Conservation (phyloP, 495 filamentous ascomycete species). For the Oidiodendron maius region DNA sequence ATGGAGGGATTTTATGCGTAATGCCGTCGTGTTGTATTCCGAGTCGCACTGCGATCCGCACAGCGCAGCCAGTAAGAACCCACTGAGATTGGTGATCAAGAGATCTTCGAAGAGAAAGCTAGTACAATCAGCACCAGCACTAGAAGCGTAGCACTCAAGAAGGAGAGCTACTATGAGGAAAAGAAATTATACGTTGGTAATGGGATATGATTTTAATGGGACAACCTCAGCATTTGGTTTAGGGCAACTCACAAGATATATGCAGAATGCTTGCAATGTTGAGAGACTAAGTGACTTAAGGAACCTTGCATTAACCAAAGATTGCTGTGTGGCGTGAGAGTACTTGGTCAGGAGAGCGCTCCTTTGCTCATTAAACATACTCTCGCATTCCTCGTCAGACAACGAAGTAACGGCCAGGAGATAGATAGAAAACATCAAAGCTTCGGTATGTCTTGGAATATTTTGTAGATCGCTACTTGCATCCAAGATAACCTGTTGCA, state of each 20-base stretch:
- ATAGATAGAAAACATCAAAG: conserved; percentile 50
- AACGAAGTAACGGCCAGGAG: conserved; percentile 41
- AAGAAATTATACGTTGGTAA: too few relatives aligned
- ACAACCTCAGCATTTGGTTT: too few relatives aligned
- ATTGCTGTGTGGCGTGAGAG: conserved; percentile 39
- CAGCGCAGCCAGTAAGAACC: conserved; percentile 34
- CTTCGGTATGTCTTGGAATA: conserved; percentile 42
- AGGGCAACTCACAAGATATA: conserved; percentile 47
- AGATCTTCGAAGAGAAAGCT: conserved; percentile 33
- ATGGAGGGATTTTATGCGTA: conserved; percentile 45
- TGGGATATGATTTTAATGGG: neutral
- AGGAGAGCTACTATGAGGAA: neutral
- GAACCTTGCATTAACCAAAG: conserved; percentile 42
- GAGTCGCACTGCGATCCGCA: conserved; percentile 37
- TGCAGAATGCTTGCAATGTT: conserved; percentile 45
- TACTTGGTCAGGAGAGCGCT: conserved; percentile 34
- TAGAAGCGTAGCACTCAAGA: too few relatives aligned
- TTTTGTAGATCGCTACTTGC: conserved; percentile 28
- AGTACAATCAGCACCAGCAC: neutral
- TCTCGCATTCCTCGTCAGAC: conserved; percentile 41
- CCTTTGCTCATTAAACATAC: conserved; percentile 38
- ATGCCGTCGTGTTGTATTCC: conserved; percentile 46
- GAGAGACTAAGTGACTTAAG: conserved; percentile 45
- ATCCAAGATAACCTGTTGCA: conserved; percentile 46
- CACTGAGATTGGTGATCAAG: conserved; percentile 44